phyloP scores from a whole-genome alignment of 495 filamentous ascomycete species.

The Rostrohypoxylon terebratum region DNA sequence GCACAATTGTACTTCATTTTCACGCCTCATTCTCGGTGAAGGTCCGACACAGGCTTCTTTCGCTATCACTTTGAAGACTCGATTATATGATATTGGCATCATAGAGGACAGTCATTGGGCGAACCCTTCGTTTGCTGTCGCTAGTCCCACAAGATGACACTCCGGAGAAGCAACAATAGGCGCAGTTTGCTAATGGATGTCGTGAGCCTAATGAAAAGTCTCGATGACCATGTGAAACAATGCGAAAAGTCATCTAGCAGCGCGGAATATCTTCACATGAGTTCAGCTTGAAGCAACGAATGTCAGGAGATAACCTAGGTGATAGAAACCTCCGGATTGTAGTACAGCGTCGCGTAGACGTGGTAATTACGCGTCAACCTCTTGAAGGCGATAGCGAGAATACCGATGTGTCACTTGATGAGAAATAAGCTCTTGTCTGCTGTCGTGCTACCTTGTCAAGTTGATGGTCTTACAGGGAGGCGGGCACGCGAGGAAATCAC shows the following conservation, averaged over 20 bases:
- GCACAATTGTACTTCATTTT: conserved; percentile 32
- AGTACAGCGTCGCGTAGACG: conserved; percentile 27
- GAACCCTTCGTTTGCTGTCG: conserved; percentile 38
- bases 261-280: conserved; percentile 3
- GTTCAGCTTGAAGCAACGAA: conserved; percentile 13
- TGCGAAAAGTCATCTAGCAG: conserved; percentile 34
- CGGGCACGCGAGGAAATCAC: conserved; percentile 40
- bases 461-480: conserved; percentile 39
- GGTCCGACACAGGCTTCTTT: conserved; percentile 11
- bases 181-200: conserved; percentile 40
- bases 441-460: conserved; percentile 38
- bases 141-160: conserved; percentile 29
- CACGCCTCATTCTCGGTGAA: conserved; percentile 28
- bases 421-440: conserved; percentile 36
- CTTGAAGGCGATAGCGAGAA: conserved; percentile 20
- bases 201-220: conserved; percentile 37
- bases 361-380: conserved; percentile 31
- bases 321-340: background rate
- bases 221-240: conserved; percentile 36
- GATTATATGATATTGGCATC: conserved; percentile 37
- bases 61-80: conserved; percentile 25
- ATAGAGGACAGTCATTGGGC: conserved; percentile 33
- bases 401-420: conserved; percentile 12
- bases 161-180: conserved; percentile 5
- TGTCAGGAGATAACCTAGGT: conserved; percentile 2